Base-by-base conservation (phyloP, 495 filamentous ascomycete genomes). In the Podospora anserina region DNA sequence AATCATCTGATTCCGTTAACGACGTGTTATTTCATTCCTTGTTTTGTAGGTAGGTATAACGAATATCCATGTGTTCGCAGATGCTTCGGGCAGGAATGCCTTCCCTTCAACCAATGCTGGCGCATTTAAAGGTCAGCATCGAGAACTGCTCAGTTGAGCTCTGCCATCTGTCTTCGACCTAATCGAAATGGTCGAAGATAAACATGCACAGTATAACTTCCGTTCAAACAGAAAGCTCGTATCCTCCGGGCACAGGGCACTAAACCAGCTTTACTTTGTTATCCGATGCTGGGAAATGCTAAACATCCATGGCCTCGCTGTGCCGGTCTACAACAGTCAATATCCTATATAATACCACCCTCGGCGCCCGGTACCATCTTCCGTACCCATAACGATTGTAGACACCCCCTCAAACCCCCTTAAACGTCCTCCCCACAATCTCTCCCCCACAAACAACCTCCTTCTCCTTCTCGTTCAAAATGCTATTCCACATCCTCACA, bases 401-500 rank as follows among this genome's bases (percentile, higher is more conserved):
- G 2, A 49, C 13, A 49, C 39, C 30, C 39, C 55, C 55, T 72
- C 53, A 79, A 2, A 78, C 66, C 2, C 72, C 76, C 3, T 70
- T 77, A 77, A 80, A 84, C 23, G 82, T 84, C 61, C 68, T 77
- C 0, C 79, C 80, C 11, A 85, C 73, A 55, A 79, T 66, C 4
- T 80, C 77, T 0, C 69, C 72, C 4, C 84, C 84, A 65, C 83
- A 86, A 6, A 86, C 78, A 2, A 80, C 80, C 13, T 74, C 71
- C 66, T 75, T 76, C 68, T 85, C 79, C 65, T 72, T 68, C 63
- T 80, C 75, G 20, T 61, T 79, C 65, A 85, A 69, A 26, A 71
- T 74, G 3, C 72, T 69, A 44, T 72, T 76, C 78, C 76, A 80
- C 63, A 67, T n/a, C 32, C 74, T 75, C 58, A 80, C 66, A 63